Base-by-base conservation (phyloP, 257 asterid species). In the Apocynum venetum region DNA sequence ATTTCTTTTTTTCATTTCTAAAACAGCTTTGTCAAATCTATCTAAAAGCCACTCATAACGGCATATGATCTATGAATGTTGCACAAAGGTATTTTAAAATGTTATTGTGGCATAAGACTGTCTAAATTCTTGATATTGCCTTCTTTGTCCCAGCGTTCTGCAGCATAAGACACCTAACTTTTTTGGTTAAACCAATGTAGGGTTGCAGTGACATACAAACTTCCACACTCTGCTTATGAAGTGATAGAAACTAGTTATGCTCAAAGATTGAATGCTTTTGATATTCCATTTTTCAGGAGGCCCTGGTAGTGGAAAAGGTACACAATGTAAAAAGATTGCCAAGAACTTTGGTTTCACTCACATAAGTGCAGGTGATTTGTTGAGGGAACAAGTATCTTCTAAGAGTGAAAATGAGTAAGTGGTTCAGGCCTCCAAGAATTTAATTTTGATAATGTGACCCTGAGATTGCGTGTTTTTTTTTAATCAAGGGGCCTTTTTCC, bases 281-380 rank as follows among this genome's bases (percentile, higher is more conserved):
- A 25, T 76, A 73, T 80, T 80, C 76, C 20, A 57, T 76, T 17
- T 60, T 83, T 77, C 83, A 95, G 99, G 98, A 74, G 99, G 99
- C 78, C 99, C 99, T 36, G 99, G 99, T 76, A 95, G 99, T 36
- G 99, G 99, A 78, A 95, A 95, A 89, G 99, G 99, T 66, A 95
- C 98, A 79, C 99, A 95, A 74, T 95, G 99, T 83, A 83, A 86
- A 76, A 89, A 79, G 84, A 90, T 95, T 69, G 96, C 85, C 63
- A 87, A 90, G 66, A 86, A 84, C 81, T 95, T 90, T 85, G 97
- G 97, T 74, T 91, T 95, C 77, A 87, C 90, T 75, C 99, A 95
- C 88, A 84, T 95, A 81, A 92, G 99, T 86, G 99, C 97, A 51
- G 99, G 99, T 83, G 99, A 95, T 80, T 87, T 95, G 78, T 81